These are phyloP conservation scores for Colletotrichum viniferum DNA, from an alignment of 2,329 filamentous ascomycete species.

Conservation along the genomic window DNA sequence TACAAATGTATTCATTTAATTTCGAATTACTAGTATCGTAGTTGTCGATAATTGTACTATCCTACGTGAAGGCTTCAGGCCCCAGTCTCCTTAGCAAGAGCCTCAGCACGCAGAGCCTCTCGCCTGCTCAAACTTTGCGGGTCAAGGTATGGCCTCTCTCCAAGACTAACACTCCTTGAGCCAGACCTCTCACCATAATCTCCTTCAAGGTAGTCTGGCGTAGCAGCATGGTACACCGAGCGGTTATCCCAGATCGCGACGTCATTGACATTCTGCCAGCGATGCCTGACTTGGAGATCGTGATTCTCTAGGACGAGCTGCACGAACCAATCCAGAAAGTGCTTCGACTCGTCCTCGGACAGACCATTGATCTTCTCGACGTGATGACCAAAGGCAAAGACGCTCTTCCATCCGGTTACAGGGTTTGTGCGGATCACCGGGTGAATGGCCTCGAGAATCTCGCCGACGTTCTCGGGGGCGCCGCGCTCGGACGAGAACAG, in stretches of 20 bases:
- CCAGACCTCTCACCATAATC: conserved; percentile 52
- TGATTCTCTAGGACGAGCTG: conserved; percentile 58
- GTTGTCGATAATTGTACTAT: neutral
- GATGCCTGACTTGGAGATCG: conserved; percentile 55
- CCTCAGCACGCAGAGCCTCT: conserved; percentile 17
- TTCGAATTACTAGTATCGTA: neutral
- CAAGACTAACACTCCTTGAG: conserved; percentile 54
- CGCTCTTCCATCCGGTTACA: conserved; percentile 61
- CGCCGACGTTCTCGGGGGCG: conserved; percentile 54
- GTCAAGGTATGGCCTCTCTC: conserved; percentile 59
- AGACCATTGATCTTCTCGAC: conserved; percentile 56
- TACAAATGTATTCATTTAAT: neutral
- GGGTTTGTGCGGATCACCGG: conserved; percentile 63
- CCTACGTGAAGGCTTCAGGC: neutral
- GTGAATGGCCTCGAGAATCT: conserved; percentile 52
- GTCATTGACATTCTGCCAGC: conserved; percentile 51
- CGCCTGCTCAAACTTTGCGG: conserved; percentile 38
- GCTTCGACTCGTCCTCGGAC: conserved; percentile 48
- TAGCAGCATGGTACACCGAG: conserved; percentile 60
- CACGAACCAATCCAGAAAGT: conserved; percentile 57
- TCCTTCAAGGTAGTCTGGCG: conserved; percentile 51
- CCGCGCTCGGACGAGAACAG: conserved; percentile 52
- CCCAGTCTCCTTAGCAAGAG: neutral
- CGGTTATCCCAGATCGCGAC: conserved; percentile 64
- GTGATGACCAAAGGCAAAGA: conserved; percentile 58